Evolutionary conservation across 164 flowering plant genomes (phyloP), one percentile per base, ranked within the genome.

Genomic region (Kalanchoe fedtschenkoi): DNA sequence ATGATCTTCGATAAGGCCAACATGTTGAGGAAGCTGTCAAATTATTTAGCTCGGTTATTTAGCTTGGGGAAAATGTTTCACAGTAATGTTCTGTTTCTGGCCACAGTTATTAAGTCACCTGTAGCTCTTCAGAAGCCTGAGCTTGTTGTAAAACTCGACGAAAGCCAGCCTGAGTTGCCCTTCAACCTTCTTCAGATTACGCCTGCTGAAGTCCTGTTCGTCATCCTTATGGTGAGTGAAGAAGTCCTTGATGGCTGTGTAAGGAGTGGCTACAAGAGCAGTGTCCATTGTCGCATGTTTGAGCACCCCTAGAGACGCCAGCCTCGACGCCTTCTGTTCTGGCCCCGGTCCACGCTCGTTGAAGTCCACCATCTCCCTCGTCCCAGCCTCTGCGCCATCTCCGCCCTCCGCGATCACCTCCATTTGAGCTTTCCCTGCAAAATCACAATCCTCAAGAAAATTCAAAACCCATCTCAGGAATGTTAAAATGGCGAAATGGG

Each of bases 1-100:
- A 79, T 74, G 70, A 79, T 79, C 61, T 79, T 79, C 0, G 83
- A 80, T 54, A 77, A 74, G 2, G 83, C 81, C 68, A 80, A 22
- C 41, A 42, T 51, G 41, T 80, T 77, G 63, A 80, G 43, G 62
- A 80, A 80, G 62, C 83, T 75, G 76, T 14, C 6, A 58, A 34
- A 33, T 16, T 6, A 33, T n/a, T 22, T n/a, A n/a, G n/a, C n/a
- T 6, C 41, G 16, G 41, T 6, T 15, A 33, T 34, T 10, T 33
- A 5, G 19, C 22, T 7, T 32, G 35, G 11, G n/a, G 17, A 4
- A 1, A 10, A 19, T 4, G 14, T 6, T 16, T 33, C 26, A 22
- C 39, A 34, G 41, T 33, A n/a, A 58, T 16, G 5, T 16, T 16
- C 11, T 32, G 17, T 58, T 33, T 11, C 35, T 22, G 17, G 41